Percentiles rank a stretch among this genome's conserved stretches.
phyloP scores from a whole-genome alignment of 192 early-diverging fungal species.

The Coemansia sp. region DNA sequence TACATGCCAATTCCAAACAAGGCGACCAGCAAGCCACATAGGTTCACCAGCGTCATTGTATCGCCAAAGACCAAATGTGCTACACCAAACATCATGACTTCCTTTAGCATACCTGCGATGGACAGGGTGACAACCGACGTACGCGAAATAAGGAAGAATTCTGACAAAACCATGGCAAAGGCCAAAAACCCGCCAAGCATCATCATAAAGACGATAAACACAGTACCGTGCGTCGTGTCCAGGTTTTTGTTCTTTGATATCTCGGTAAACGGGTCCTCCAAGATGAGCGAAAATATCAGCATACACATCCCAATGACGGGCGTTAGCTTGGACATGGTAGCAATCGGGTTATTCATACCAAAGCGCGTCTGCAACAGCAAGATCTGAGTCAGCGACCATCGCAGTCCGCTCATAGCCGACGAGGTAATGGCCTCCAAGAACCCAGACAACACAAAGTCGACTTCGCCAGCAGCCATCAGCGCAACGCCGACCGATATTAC shows the following conservation, averaged over 20 bases:
- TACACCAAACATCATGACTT: slow-evolving; percentile 80
- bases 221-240: slow-evolving; percentile 15
- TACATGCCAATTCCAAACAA: slow-evolving; percentile 82
- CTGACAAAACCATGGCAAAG: slow-evolving; percentile 85
- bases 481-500: slow-evolving; percentile 82
- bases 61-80: slow-evolving; percentile 83
- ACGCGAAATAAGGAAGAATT: slow-evolving; percentile 80
- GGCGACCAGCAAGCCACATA: slow-evolving; percentile 76
- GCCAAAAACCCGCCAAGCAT: slow-evolving; percentile 82
- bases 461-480: slow-evolving; percentile 87
- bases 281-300: slow-evolving; percentile 62
- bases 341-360: slow-evolving; percentile 88
- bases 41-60: slow-evolving; percentile 72
- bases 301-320: slow-evolving; percentile 77
- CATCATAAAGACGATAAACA: slow-evolving; percentile 53
- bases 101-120: slow-evolving; percentile 88
- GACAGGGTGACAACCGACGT: slow-evolving; percentile 88
- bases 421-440: slow-evolving; percentile 80
- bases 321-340: slow-evolving; percentile 80
- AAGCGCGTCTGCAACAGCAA: slow-evolving; percentile 73
- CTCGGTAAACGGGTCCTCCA: slow-evolving; percentile 62
- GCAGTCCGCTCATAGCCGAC: slow-evolving; percentile 81
- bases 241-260: slow-evolving; percentile 39
- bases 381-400: slow-evolving; percentile 90
- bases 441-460: slow-evolving; percentile 76